phyloP scores from a whole-genome alignment of 1,139 yeast species.

The Suhomyces bolitotheri region DNA sequence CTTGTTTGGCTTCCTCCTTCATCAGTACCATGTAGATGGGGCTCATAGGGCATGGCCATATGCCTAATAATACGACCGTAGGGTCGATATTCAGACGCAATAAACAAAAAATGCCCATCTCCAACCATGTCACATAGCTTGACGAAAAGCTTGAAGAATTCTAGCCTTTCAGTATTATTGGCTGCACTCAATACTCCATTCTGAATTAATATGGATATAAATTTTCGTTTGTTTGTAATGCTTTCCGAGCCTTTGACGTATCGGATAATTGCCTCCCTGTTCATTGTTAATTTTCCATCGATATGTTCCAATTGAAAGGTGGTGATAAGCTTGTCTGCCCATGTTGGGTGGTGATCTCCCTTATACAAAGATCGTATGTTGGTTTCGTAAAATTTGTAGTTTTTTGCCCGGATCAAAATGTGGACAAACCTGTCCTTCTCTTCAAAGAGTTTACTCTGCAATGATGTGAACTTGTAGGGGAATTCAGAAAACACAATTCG shows the following conservation, averaged over 20 bases:
- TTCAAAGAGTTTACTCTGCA: slow-evolving; percentile 21
- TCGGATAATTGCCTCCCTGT: slow-evolving; percentile 15
- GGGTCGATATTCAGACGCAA: slow-evolving; percentile 16
- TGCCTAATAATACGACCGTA: slow-evolving; percentile 24
- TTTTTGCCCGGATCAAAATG: slow-evolving; percentile 23
- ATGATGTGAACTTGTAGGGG: slow-evolving; percentile 4
- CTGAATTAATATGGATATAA: slow-evolving; percentile 23
- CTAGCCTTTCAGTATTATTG: slow-evolving; percentile 15
- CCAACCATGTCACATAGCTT: slow-evolving; percentile 17
- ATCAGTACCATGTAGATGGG: slow-evolving; percentile 1
- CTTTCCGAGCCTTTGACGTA: slow-evolving; percentile 17
- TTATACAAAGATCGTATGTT: slow-evolving; percentile 18
- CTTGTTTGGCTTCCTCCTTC: slow-evolving; percentile 1
- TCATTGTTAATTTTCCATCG: slow-evolving; percentile 15
- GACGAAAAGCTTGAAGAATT: slow-evolving; percentile 20
- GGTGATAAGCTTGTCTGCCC: slow-evolving; percentile 27
- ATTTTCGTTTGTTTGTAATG: slow-evolving; percentile 18
- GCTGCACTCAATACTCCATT: slow-evolving; percentile 21
- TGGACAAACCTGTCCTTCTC: slow-evolving; percentile 23
- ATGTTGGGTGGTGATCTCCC: slow-evolving; percentile 12
- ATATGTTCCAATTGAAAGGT: slow-evolving; percentile 23
- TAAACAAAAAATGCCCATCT: slow-evolving; percentile 26
- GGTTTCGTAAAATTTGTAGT: slow-evolving; percentile 22
- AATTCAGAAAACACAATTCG: slow-evolving; percentile 11
- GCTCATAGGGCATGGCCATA: slow-evolving; percentile 17